These are phyloP conservation scores for Amylocystis lapponica DNA, from an alignment of 768 basidiomycete species.

Conservation along the genomic window DNA sequence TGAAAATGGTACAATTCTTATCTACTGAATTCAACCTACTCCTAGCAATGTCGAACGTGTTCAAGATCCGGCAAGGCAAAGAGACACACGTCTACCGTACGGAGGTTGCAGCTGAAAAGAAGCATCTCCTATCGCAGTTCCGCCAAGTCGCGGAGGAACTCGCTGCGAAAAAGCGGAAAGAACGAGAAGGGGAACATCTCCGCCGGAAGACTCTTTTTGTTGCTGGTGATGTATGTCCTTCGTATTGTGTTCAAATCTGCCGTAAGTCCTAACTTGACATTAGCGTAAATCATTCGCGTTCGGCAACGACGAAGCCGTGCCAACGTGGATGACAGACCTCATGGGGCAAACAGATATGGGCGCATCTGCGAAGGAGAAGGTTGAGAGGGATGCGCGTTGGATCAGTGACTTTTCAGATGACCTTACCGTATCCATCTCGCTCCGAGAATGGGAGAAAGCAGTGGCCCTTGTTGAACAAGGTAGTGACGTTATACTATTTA, in stretches of 20 bases:
- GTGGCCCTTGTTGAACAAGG: constrained; percentile 84
- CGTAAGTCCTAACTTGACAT: not conserved
- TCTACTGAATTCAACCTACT: not conserved
- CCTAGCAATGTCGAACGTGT: constrained; percentile 84
- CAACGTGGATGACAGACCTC: constrained; percentile 75
- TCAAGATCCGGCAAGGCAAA: constrained; percentile 91
- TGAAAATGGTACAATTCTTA: not conserved
- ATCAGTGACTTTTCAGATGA: constrained; percentile 90
- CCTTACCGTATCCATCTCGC: constrained; percentile 83
- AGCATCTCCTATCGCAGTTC: constrained; percentile 75
- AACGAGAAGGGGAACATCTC: constrained; percentile 91
- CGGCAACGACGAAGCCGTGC: constrained; percentile 36
- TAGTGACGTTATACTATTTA: constrained; percentile 16
- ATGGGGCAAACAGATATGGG: constrained; percentile 47
- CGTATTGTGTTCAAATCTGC: not conserved
- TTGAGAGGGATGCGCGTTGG: constrained; percentile 81
- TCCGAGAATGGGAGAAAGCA: constrained; percentile 85
- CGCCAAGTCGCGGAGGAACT: constrained; percentile 92
- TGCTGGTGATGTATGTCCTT: constrained; percentile 35
- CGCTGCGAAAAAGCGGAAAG: constrained; percentile 81
- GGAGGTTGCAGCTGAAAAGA: constrained; percentile 79
- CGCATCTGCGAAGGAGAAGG: constrained; percentile 60
- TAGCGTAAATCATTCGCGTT: constrained; percentile 31
- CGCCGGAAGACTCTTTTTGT: constrained; percentile 73
- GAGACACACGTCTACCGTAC: constrained; percentile 94